Base-by-base conservation (phyloP, 2,329 filamentous ascomycete species). In the Trichoderma brevicompactum region DNA sequence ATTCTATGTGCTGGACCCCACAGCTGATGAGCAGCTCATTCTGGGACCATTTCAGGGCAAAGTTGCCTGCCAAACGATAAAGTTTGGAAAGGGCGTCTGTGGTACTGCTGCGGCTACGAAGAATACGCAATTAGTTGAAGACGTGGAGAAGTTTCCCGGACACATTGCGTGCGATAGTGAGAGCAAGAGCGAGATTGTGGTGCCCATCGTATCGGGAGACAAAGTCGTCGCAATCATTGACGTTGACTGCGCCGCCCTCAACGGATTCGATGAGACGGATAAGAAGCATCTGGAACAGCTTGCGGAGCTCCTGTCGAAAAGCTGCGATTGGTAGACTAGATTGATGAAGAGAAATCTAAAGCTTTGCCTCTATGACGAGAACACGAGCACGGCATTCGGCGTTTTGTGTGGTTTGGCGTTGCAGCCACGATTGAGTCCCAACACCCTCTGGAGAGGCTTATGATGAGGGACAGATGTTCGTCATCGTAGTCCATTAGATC, bases 91-190 rank as follows among this genome's bases (percentile, higher is more conserved):
- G 48, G 92, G 92, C 36, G 92, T 95, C 5, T 94, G 92, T 74
- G 92, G 92, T 2, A 79, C 85, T 7, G 90, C 91, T 0, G 91
- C 90, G 1, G 73, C 82, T 28, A 83, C 80, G 3, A 77, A 78
- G 50, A 74, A 78, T 66, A 93, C 91, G 10, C 89, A 92, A 77
- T 75, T 93, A 7, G 84, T 90, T 0, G 78, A 81, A 12, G 88
- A 95, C 74, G 91, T 95, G 7, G 88, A 92, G 49, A 73, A 79
- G 59, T 94, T 94, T 72, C 89, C 90, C 0, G 91, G 90, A 2
- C 92, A 94, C 74, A 94, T 95, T 73, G 91, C 92, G 9, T 94
- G 92, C 74, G 92, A 95, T 75, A 85, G 86, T 4, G 89, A 87
- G 65, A 92, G 87, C 72, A 85, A 81, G 78, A 94, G 91, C 74